phyloP scores from a whole-genome alignment of 345 rosid genomes.

The Sisymbrium irio region DNA sequence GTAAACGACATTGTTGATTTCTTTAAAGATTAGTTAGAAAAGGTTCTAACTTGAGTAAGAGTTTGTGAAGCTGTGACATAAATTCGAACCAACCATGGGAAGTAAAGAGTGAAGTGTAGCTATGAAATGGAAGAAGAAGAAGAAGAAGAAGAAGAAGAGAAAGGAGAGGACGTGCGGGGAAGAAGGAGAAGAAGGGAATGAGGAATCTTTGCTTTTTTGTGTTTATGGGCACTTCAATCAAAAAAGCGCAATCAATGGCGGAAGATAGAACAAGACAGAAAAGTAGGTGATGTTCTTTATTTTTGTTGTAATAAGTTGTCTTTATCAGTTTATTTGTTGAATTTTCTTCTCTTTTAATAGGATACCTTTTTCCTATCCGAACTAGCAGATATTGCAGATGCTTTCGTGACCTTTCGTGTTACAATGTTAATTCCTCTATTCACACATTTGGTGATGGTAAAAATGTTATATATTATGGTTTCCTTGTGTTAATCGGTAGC shows the following conservation, averaged over 20 bases:
- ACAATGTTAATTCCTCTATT: no score
- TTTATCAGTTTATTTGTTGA: not conserved
- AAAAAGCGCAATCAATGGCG: slow-evolving; percentile 17
- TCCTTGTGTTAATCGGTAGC: no score
- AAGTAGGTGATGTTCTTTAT: slow-evolving; percentile 18
- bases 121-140: not conserved
- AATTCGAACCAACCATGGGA: slow-evolving; percentile 5
- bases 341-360: not conserved
- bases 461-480: no score
- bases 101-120: not conserved
- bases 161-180: slow-evolving; percentile 11
- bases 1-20: not conserved
- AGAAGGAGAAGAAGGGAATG: slow-evolving; percentile 11
- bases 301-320: not conserved
- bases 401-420: no score
- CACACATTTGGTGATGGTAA: no score
- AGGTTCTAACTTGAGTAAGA: not conserved
- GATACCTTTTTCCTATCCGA: not conserved
- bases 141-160: not conserved
- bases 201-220: slow-evolving; percentile 13
- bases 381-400: not conserved
- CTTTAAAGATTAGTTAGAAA: not conserved
- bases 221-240: not conserved
- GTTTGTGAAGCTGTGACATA: not conserved
- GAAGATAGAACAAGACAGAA: not conserved